phyloP scores from a whole-genome alignment of 2,329 filamentous ascomycete genomes.

The Parastagonospora avenae region DNA sequence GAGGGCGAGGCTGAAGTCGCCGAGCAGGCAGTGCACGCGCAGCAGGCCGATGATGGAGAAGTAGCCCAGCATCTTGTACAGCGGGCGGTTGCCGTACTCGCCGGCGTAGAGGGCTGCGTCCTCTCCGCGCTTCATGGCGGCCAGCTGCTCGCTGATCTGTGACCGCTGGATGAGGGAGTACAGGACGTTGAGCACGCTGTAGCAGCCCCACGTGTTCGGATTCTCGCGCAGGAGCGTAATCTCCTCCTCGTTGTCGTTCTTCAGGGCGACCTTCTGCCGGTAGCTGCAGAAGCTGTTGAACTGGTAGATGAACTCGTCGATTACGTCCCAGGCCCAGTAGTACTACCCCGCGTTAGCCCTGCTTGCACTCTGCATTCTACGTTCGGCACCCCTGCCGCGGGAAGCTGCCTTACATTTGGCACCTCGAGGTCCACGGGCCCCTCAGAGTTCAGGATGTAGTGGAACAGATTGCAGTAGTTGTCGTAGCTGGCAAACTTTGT shows the following conservation, averaged over 20 bases:
- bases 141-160: conserved; percentile 96
- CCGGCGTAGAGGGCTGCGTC: conserved; percentile 86
- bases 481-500: conserved; percentile 99
- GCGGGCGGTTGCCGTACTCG: conserved; percentile 90
- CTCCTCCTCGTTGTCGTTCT: conserved; percentile 87
- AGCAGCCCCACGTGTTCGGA: conserved; percentile 99
- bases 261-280: conserved; percentile 86
- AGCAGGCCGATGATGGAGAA: conserved; percentile 98
- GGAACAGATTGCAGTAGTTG: conserved; percentile 98
- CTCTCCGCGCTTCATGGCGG: conserved; percentile 91
- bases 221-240: conserved; percentile 90
- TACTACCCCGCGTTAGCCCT: conserved; percentile 63
- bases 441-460: conserved; percentile 98
- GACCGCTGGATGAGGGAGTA: conserved; percentile 99
- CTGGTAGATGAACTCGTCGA: conserved; percentile 99
- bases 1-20: conserved; percentile 96
- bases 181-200: conserved; percentile 97
- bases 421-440: conserved; percentile 97
- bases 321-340: conserved; percentile 99
- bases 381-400: neutral
- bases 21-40: conserved; percentile 92
- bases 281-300: conserved; percentile 99
- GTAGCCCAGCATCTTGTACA: conserved; percentile 98
- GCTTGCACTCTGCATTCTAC: too few species aligned
- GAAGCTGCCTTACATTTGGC: conserved; percentile 76